Evolutionary conservation across 2,329 filamentous ascomycete genomes (phyloP).

Genomic region (Penicillium sp.): DNA sequence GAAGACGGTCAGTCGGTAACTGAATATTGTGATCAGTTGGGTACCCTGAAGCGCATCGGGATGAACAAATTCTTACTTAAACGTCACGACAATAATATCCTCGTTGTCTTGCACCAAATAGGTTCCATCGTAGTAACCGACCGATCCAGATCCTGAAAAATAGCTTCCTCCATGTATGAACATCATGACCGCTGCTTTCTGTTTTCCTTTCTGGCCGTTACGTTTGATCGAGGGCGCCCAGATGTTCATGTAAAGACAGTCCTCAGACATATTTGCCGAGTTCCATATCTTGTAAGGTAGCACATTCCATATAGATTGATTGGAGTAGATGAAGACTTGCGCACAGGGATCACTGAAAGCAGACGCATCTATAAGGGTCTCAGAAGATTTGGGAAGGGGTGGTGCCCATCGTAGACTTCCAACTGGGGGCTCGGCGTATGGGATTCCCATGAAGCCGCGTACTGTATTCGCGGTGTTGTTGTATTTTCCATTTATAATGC

Average conservation of each 20-base stretch:
- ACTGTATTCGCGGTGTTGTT: conserved; percentile 15
- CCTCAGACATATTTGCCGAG: conserved; percentile 16
- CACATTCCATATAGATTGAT: conserved; percentile 17
- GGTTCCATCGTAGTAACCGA: conserved; percentile 14
- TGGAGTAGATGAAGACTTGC: conserved; percentile 6
- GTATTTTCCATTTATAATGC: conserved; percentile 17
- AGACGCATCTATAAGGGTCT: conserved; percentile 17
- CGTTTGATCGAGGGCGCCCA: conserved; percentile 16
- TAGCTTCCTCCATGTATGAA: conserved; percentile 22
- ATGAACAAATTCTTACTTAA: conserved; percentile 11
- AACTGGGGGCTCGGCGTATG: conserved; percentile 48
- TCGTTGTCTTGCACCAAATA: conserved; percentile 17
- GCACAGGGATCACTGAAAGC: conserved; percentile 25
- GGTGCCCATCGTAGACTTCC: conserved; percentile 47
- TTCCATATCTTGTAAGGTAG: conserved; percentile 18
- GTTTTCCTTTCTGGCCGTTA: not conserved
- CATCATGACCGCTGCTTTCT: conserved; percentile 17
- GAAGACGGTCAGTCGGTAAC: conserved; percentile 23
- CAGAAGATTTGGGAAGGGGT: conserved; percentile 26
- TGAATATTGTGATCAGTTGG: not conserved
- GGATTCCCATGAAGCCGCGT: conserved; percentile 46
- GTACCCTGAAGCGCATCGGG: not conserved
- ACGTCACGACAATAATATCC: conserved; percentile 18
- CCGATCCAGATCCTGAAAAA: conserved; percentile 11
- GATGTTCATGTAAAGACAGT: conserved; percentile 21